phyloP scores from a whole-genome alignment of 2,329 filamentous ascomycete genomes.

The Emericellopsis cladophorae region DNA sequence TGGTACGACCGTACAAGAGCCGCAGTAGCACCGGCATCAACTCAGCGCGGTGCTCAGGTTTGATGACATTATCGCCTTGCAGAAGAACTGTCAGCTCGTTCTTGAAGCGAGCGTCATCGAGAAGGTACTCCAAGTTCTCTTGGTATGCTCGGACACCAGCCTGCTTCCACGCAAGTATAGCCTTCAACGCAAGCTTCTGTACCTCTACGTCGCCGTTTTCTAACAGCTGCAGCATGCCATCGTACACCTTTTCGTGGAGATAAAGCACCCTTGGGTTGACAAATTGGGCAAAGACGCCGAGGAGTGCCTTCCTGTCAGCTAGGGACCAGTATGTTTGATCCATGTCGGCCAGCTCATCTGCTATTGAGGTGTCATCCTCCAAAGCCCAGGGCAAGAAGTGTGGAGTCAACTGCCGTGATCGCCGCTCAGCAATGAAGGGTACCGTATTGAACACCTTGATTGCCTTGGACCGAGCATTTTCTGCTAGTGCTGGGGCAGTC shows the following conservation, averaged over 20 bases:
- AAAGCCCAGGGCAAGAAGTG: constrained; percentile 73
- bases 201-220: constrained; percentile 84
- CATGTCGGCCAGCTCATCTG: constrained; percentile 18
- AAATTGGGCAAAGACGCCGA: constrained; percentile 75
- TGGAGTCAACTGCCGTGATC: constrained; percentile 74
- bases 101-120: constrained; percentile 85
- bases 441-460: constrained; percentile 64
- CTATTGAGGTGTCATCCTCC: constrained; percentile 27
- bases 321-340: constrained; percentile 49
- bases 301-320: constrained; percentile 71
- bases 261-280: constrained; percentile 76
- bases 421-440: constrained; percentile 71
- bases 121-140: constrained; percentile 72
- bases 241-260: constrained; percentile 62
- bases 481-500: constrained; percentile 32
- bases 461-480: constrained; percentile 60
- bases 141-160: constrained; percentile 64
- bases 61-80: constrained; percentile 61
- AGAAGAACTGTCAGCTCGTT: constrained; percentile 89
- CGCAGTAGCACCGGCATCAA: constrained; percentile 81
- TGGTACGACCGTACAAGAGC: constrained; percentile 78
- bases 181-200: constrained; percentile 74
- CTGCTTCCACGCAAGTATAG: constrained; percentile 81
- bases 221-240: constrained; percentile 61
- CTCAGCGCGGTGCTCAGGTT: constrained; percentile 55